Evolutionary conservation across 169 alveolate species (phyloP).

Genomic region (Hepatocystis sp.): DNA sequence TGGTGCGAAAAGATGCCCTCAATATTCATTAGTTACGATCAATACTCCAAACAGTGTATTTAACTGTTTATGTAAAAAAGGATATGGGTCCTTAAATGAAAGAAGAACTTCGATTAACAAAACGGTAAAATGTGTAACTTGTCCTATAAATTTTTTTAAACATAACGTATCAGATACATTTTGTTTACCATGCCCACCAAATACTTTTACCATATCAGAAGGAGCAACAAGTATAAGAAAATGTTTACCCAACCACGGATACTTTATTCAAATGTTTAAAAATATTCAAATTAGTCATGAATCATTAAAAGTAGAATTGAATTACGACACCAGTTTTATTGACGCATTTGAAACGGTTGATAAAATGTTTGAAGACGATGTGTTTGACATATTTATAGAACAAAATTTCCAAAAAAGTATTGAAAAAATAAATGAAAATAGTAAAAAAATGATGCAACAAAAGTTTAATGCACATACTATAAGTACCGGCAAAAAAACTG

Average conservation of each 20-base stretch:
- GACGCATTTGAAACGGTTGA: constrained; percentile 28
- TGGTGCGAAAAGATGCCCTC: constrained; percentile 79
- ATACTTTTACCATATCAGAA: constrained; percentile 76
- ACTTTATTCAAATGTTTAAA: constrained; percentile 66
- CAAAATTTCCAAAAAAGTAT: constrained; percentile 3
- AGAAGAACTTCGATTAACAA: constrained; percentile 52
- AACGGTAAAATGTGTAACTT: constrained; percentile 19
- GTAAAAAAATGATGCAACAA: no score
- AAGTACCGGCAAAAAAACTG: background rate
- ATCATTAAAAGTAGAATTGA: constrained; percentile 47
- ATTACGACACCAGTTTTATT: constrained; percentile 41
- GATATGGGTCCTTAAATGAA: constrained; percentile 66
- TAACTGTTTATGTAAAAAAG: constrained; percentile 66
- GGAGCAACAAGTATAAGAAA: constrained; percentile 78
- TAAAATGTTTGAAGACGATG: constrained; percentile 45
- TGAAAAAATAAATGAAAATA: background rate
- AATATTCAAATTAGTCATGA: constrained; percentile 31
- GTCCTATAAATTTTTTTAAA: constrained; percentile 72
- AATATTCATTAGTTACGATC: constrained; percentile 59
- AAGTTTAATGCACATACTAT: no score
- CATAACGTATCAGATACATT: constrained; percentile 76
- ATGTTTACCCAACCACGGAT: constrained; percentile 83
- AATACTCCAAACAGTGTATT: constrained; percentile 35
- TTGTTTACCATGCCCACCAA: constrained; percentile 82
- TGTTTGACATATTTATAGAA: constrained; percentile 47